phyloP scores from a whole-genome alignment of 1,284 basidiomycete genomes.

The Sanguinoderma infundibulare region DNA sequence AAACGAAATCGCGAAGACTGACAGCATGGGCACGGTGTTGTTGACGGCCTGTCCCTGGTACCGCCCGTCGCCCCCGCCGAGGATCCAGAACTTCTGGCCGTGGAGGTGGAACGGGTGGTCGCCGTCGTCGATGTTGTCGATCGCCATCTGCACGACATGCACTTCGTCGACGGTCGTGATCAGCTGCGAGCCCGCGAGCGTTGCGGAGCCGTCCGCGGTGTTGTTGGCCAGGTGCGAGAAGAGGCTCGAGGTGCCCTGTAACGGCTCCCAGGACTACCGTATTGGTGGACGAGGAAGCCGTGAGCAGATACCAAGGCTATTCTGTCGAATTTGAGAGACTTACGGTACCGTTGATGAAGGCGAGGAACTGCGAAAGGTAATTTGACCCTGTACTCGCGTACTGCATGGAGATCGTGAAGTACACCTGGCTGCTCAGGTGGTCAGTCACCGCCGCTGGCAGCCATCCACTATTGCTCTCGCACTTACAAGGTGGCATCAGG shows the following conservation, averaged over 20 bases:
- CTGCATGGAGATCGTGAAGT: constrained; percentile 40
- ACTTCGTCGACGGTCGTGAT: constrained; percentile 36
- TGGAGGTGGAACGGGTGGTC: constrained; percentile 51
- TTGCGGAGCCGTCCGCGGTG: constrained; percentile 25
- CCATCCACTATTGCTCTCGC: neutral
- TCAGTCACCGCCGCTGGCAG: constrained; percentile 8
- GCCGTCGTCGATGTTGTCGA: constrained; percentile 43
- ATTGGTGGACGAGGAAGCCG: neutral
- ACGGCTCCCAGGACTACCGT: constrained; percentile 41
- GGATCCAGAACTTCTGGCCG: constrained; percentile 39
- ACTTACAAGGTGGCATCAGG: constrained; percentile 28
- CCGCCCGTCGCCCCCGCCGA: constrained; percentile 36
- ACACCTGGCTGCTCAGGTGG: constrained; percentile 17
- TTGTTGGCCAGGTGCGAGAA: constrained; percentile 28
- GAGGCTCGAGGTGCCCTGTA: constrained; percentile 33
- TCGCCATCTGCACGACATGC: constrained; percentile 36
- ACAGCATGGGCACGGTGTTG: constrained; percentile 35
- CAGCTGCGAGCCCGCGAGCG: constrained; percentile 31
- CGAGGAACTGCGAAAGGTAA: constrained; percentile 37
- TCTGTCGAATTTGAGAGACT: neutral
- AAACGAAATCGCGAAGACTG: constrained; percentile 4
- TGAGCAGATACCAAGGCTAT: neutral
- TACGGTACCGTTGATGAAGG: constrained; percentile 44
- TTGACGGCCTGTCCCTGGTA: constrained; percentile 35
- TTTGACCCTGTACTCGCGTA: constrained; percentile 33